Evolutionary conservation across 192 early-diverging fungal genomes (phyloP), one percentile per base, ranked within the genome.

Genomic region (Gorgonomyces haynaldii): DNA sequence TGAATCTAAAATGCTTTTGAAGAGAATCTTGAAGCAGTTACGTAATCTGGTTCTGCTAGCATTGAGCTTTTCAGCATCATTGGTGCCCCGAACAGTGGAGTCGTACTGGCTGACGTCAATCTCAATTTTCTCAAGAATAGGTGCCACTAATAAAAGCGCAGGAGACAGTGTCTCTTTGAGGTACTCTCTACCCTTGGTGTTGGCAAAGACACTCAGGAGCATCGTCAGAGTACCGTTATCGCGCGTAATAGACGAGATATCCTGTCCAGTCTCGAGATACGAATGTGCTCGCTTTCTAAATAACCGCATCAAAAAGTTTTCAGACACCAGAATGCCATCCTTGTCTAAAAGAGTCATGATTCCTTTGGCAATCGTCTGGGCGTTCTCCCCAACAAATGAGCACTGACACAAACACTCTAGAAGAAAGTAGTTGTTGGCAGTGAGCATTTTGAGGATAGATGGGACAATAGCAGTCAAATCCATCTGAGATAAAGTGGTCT

Each of bases 141-240:
- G 37, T 7, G 53, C 45, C 13, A 64, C 42, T 4, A 42, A 43
- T n/a, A 48, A 43, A 13, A 71, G 36, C 37, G 57, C 53, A 34
- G 37, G 32, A 5, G 48, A 34, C 1, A 71, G 45, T 4, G 42
- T 42, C 8, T 58, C 25, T 13, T 36, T 21, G 7, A 71, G 51
- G 41, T 61, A 71, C 19, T 38, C 17, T 5, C 35, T 28, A 2
- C 69, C 69, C 45, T 67, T 56, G 31, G 39, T 43, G 16, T 45
- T 21, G 19, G 70, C 59, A 54, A 59, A 70, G 2, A 60, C 60
- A 15, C 55, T 61, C 28, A 70, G 35, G 8, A 70, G 56, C 67
- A 70, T 70, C 1, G 67, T 61, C 7, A 62, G 52, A 57, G 63
- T 58, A 38, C 60, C 28, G 50, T 72, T 72, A 50, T 72, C 70